These are phyloP conservation scores for Phaeoacremonium minimum DNA, from an alignment of 2,329 filamentous ascomycete species.

Conservation along the genomic window DNA sequence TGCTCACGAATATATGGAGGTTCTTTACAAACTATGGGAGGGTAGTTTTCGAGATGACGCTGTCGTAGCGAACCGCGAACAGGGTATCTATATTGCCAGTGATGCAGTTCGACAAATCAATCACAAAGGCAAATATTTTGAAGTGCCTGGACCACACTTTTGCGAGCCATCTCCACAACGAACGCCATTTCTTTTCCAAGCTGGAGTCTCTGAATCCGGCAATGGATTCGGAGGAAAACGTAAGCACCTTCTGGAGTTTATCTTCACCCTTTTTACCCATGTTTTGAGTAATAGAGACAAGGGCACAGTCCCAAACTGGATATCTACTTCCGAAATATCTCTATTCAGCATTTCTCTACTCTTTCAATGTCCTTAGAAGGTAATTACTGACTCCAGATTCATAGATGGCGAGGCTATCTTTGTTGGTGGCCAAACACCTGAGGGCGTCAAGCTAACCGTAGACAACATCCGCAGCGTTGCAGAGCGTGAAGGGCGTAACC, in stretches of 20 bases:
- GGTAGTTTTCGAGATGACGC: conserved; percentile 53
- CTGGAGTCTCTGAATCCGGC: conserved; percentile 5
- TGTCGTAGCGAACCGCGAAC: conserved; percentile 53
- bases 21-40: conserved; percentile 56
- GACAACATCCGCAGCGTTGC: conserved; percentile 1
- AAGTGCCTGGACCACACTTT: conserved; percentile 5
- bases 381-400: too few species aligned
- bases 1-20: conserved; percentile 60
- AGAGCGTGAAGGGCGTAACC: background rate
- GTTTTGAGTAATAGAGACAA: too few species aligned
- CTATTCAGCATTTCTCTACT: too few species aligned
- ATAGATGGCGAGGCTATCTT: conserved; percentile 7
- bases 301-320: too few species aligned
- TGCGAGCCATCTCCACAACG: conserved; percentile 7
- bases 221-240: conserved; percentile 4
- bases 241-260: too few species aligned
- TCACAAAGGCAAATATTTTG: conserved; percentile 7
- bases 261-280: too few species aligned
- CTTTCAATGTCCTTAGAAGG: too few species aligned
- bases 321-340: too few species aligned
- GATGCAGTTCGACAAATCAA: conserved; percentile 2
- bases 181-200: conserved; percentile 7
- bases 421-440: conserved; percentile 2
- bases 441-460: conserved; percentile 1
- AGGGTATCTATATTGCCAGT: conserved; percentile 46